Percentiles rank a stretch among this genome's conserved stretches.
Evolutionary conservation across 352 stramenopile genomes (phyloP).

Genomic region (Peronospora tabacina): DNA sequence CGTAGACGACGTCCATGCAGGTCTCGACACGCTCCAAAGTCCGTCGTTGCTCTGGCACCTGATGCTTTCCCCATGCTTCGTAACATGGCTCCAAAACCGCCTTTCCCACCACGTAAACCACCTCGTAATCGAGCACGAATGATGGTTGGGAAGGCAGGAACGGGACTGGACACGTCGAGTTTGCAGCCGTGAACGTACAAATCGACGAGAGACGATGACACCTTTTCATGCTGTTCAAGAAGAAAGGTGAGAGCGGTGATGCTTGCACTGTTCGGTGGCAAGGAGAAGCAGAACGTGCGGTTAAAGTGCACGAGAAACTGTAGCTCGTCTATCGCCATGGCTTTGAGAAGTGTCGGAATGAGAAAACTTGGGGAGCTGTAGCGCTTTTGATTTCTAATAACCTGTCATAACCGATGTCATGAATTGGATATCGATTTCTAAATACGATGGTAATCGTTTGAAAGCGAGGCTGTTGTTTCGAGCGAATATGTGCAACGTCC

Average conservation of each 20-base stretch:
- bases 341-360: not conserved
- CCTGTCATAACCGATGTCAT: too few species aligned
- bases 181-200: constrained; percentile 51
- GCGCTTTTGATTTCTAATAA: too few species aligned
- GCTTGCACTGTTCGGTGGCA: constrained; percentile 32
- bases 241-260: constrained; percentile 22
- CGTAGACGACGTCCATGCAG: constrained; percentile 69
- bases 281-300: constrained; percentile 61
- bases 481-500: too few species aligned
- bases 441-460: too few species aligned
- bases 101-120: constrained; percentile 69
- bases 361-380: too few species aligned
- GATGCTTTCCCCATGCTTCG: constrained; percentile 70
- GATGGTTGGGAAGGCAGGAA: constrained; percentile 48
- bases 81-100: constrained; percentile 82
- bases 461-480: too few species aligned
- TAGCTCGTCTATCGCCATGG: constrained; percentile 34
- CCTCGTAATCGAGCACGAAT: constrained; percentile 55
- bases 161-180: constrained; percentile 20
- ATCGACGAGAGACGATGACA: constrained; percentile 45
- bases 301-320: constrained; percentile 81
- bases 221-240: constrained; percentile 38
- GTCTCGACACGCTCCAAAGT: constrained; percentile 75
- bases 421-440: too few species aligned
- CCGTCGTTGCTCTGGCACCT: constrained; percentile 58